These are phyloP conservation scores for Solanum aculeatissimum DNA, from an alignment of 305 asterid species.

Conservation along the genomic window DNA sequence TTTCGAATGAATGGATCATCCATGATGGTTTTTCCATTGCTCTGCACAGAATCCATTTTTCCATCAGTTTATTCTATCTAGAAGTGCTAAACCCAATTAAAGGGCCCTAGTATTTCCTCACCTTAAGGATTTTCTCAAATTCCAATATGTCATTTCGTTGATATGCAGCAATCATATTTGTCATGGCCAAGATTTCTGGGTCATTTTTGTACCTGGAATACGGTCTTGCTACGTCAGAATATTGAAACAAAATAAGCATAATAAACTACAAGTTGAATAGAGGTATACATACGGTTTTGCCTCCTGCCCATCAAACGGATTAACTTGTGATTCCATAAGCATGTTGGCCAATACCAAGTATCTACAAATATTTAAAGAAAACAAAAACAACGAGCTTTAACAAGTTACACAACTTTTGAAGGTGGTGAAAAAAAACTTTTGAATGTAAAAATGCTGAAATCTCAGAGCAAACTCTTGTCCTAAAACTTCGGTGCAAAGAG, in stretches of 20 bases:
- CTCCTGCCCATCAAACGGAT: conserved; percentile 95
- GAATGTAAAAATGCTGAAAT: not conserved
- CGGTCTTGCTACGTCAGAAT: not conserved
- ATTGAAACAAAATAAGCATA: not conserved
- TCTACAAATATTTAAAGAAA: conserved; percentile 15
- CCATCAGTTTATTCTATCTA: not conserved
- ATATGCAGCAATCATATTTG: conserved; percentile 88
- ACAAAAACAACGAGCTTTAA: not conserved
- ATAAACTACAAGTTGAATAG: not conserved
- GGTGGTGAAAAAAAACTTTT: not conserved
- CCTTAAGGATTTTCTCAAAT: conserved; percentile 89
- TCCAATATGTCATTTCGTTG: conserved; percentile 88
- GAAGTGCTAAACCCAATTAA: not conserved
- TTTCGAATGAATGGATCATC: conserved; percentile 87
- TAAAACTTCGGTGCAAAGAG: not conserved
- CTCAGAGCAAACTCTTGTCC: not conserved
- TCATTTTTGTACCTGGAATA: conserved; percentile 69
- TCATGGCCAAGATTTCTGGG: conserved; percentile 94
- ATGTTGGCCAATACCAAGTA: conserved; percentile 87
- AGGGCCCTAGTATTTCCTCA: conserved; percentile 1
- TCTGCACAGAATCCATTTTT: conserved; percentile 33
- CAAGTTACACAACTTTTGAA: not conserved
- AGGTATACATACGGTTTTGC: conserved; percentile 78
- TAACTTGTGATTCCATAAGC: conserved; percentile 96
- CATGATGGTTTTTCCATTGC: conserved; percentile 90